A percentile compares a stretch with the other conserved stretches of the same genome.
Conservation (phyloP, 768 basidiomycete species). For the Serendipita sp. region DNA sequence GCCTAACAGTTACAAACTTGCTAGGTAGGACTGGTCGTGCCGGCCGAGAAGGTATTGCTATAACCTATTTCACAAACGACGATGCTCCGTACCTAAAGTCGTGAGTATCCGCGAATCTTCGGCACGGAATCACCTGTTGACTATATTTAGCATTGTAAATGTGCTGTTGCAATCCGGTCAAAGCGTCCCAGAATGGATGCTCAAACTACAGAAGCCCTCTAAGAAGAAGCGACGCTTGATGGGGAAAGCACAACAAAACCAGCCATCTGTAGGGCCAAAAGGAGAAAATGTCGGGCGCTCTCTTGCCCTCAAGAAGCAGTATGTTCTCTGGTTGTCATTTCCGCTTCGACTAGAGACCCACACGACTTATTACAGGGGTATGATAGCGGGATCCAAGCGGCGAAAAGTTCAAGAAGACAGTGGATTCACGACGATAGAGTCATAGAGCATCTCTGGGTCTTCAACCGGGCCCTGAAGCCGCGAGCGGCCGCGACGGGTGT, state of each 20-base stretch:
- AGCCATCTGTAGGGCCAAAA: background rate
- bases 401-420: conserved; percentile 29
- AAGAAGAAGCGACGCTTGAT: conserved; percentile 75
- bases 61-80: conserved; percentile 90
- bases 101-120: conserved; percentile 25
- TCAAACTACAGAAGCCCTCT: conserved; percentile 84
- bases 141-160: conserved; percentile 61
- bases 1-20: too few relatives aligned
- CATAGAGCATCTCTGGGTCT: too few relatives aligned
- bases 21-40: conserved; percentile 88
- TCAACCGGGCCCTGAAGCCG: too few relatives aligned
- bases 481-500: too few relatives aligned
- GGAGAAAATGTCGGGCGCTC: conserved; percentile 27
- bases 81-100: conserved; percentile 85
- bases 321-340: background rate
- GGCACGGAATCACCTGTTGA: background rate
- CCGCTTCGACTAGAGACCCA: background rate
- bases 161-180: conserved; percentile 89
- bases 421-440: background rate
- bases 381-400: conserved; percentile 59
- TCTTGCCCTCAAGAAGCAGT: conserved; percentile 50
- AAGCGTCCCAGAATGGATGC: conserved; percentile 82
- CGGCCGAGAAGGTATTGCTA: conserved; percentile 78
- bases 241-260: conserved; percentile 51
- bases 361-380: conserved; percentile 34